Base-by-base conservation (phyloP, 2,329 filamentous ascomycete species). In the Colletotrichum sp. region DNA sequence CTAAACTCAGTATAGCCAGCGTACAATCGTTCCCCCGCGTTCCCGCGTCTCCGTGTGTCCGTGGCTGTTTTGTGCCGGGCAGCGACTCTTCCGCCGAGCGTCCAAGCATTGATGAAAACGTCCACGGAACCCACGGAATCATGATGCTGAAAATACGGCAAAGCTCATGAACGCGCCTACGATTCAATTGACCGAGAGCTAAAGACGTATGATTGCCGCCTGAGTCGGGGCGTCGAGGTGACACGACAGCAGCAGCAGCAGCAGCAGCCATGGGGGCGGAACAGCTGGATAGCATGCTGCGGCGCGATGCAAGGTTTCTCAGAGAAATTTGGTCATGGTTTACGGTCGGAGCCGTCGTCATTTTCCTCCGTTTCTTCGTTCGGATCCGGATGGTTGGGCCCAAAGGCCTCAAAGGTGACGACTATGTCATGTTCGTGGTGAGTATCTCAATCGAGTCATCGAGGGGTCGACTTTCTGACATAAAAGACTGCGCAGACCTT, bases 401-500 rank as follows among this genome's bases (percentile, higher is more conserved):
- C 32, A 80, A 81, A n/a, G 81, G 84, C 1, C 78, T 86, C 4
- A 81, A 83, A 26, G 83, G 85, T 7, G 86, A 87, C 75, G 85
- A 87, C 68, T 82, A 83, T 13, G 81, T 86, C 34, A 79, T 83
- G 1, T n/a, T 83, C 13, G 68, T 84, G 2, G 83, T 85, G 30
- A 34, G 66, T 60, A 7, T 21, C 30, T 5, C 4, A 3, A n/a
- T 16, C 7, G 21, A 16, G 32, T 48, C 60, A 59, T 48, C 18
- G 7, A 26, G 9, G 3, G 6, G 14, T 10, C 1, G 12, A 5
- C 2, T 9, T 59, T 43, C 71, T 74, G 30, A 74, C 26, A 30
- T n/a, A 4, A 18, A 5, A 9, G 21, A 13, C 12, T 9, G 30
- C n/a, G 12, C 34, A 74, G 71, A 65, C 57, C 6, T 52, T 82